Conservation (phyloP, 2,329 filamentous ascomycete genomes). For the Claviceps monticola region DNA sequence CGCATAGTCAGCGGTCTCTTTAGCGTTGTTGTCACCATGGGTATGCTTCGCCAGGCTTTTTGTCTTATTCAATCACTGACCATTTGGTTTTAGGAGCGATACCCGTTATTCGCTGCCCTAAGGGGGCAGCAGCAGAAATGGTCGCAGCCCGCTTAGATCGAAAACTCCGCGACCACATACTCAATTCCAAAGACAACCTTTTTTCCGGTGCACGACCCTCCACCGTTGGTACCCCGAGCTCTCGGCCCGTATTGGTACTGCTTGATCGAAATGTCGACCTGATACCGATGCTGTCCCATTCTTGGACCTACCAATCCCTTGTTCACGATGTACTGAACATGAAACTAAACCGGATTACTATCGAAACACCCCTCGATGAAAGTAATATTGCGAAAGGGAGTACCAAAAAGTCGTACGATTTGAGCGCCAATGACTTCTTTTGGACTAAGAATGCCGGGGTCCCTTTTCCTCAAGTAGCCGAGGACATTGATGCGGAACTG, state of each 20-base stretch:
- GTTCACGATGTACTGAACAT: conserved; percentile 50
- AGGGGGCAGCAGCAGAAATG: conserved; percentile 83
- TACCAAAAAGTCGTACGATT: conserved; percentile 81
- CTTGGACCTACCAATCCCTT: conserved; percentile 66
- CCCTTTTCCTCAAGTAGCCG: conserved; percentile 90
- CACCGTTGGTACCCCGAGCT: conserved; percentile 48
- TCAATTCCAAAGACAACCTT: conserved; percentile 95
- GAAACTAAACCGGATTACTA: conserved; percentile 80
- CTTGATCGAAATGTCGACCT: conserved; percentile 92
- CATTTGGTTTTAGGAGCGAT: conserved; percentile 50
- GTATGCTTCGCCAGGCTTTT: conserved; percentile 28
- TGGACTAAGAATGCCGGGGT: conserved; percentile 85
- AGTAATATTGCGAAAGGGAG: conserved; percentile 57
- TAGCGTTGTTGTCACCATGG: conserved; percentile 97
- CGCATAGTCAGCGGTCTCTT: conserved; percentile 93
- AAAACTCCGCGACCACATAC: conserved; percentile 87
- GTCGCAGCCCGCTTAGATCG: conserved; percentile 89
- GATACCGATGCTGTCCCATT: conserved; percentile 97
- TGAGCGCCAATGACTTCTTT: conserved; percentile 86
- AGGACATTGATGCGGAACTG: conserved; percentile 88
- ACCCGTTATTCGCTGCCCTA: conserved; percentile 88
- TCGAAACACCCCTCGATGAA: conserved; percentile 73
- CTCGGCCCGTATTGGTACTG: conserved; percentile 79
- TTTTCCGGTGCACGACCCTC: conserved; percentile 60
- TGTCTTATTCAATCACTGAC: background rate